Base-by-base conservation (phyloP, 257 asterid species). In the Rauvolfia tetraphylla region DNA sequence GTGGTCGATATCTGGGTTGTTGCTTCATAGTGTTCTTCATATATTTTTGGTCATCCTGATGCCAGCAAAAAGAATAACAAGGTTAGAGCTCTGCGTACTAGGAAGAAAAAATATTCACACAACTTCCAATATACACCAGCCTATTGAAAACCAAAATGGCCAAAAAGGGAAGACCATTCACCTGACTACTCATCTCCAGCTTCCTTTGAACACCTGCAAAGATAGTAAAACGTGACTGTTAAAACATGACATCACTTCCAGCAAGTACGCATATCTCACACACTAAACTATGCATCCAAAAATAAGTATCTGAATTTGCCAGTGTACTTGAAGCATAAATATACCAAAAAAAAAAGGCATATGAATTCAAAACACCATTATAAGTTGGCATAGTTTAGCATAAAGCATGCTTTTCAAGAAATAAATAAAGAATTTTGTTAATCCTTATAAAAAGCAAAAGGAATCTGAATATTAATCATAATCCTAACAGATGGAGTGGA, bases 161-260 rank as follows among this genome's bases (percentile, higher is more conserved):
- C 17, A 15, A 0, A 17, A 33, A 15, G 44, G 44, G 33, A 25
- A 57, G 36, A 34, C 0, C 20, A 66, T 22, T 5, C 58, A 84
- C 98, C 94, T 86, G 91, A 81, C 83, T 78, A 81, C 83, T 91
- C 94, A 88, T 77, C 83, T 90, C 93, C 91, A 90, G 79, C 89
- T 92, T 90, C 89, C 96, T 87, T 76, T 88, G 97, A 39, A 87
- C 96, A 75, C 91, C 97, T 91, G 79, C 72, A 62, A 67, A 67
- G 51, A 17, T 34, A 33, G 23, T 4, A 13, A 31, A 29, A 29
- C 0, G 2, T 27, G 38, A 31, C 5, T 15, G n/a, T 62, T 10
- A 36, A 36, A 22, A 39, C 48, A 66, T 34, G 46, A 36, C 29
- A 66, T 22, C 38, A 3, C 48, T 2, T 5, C 12, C 48, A 3